Conservation (phyloP, 495 filamentous ascomycete genomes). For the Amorphotheca resinae region DNA sequence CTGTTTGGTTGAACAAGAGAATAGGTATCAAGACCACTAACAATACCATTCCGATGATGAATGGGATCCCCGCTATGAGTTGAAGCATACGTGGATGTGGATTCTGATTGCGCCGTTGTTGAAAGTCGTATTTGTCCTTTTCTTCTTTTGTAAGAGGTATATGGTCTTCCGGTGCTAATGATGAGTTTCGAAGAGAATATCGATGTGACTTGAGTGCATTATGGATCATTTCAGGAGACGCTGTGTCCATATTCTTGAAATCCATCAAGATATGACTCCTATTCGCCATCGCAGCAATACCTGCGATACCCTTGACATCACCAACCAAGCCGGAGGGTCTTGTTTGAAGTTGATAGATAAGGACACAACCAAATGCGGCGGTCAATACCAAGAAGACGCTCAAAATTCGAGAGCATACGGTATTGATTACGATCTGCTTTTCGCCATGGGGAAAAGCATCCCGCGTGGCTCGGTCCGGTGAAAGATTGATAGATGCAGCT, state of each 20-base stretch:
- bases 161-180: conserved; percentile 39
- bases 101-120: conserved; percentile 35
- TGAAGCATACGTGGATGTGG: conserved; percentile 61
- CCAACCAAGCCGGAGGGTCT: conserved; percentile 51
- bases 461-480: conserved; percentile 30
- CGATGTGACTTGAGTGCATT: conserved; percentile 47
- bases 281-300: conserved; percentile 62
- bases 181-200: conserved; percentile 57
- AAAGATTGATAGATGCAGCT: conserved; percentile 42
- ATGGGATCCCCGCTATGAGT: conserved; percentile 42
- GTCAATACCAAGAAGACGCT: conserved; percentile 37
- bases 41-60: conserved; percentile 36
- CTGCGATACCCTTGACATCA: conserved; percentile 62
- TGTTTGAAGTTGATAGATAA: conserved; percentile 44
- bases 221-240: conserved; percentile 51
- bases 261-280: conserved; percentile 60
- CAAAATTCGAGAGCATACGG: conserved; percentile 48
- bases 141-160: conserved; percentile 21
- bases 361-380: conserved; percentile 41
- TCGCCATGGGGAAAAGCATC: conserved; percentile 14
- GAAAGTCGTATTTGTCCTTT: conserved; percentile 27
- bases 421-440: conserved; percentile 41
- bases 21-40: conserved; percentile 41
- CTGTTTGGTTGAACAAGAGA: conserved; percentile 40
- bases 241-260: conserved; percentile 59